Evolutionary conservation across 1,284 basidiomycete species (phyloP).

Genomic region (Boletellus deceptivus): DNA sequence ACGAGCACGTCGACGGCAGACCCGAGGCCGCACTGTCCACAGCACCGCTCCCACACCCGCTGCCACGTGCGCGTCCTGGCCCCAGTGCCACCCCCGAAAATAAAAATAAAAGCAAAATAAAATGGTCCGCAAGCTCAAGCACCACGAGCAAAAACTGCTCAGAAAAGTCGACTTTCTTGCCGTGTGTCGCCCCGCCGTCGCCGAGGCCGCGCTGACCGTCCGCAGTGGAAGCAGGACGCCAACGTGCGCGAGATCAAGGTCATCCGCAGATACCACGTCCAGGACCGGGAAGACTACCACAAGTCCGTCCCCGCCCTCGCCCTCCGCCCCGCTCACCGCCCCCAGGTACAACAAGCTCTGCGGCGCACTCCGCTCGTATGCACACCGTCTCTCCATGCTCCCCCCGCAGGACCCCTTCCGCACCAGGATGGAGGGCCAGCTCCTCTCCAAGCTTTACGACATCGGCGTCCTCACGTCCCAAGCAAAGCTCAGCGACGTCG

Average conservation of each 20-base stretch:
- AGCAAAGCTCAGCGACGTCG: conserved; percentile 87
- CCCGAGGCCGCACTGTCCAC: conserved; percentile 18
- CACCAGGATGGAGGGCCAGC: conserved; percentile 77
- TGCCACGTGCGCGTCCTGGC: conserved; percentile 26
- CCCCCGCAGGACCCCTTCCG: conserved; percentile 92
- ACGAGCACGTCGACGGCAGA: conserved; percentile 34
- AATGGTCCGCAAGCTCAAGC: conserved; percentile 90
- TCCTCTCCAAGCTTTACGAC: conserved; percentile 96
- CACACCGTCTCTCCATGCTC: conserved; percentile 85
- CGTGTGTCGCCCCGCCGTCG: conserved; percentile 46
- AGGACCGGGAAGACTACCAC: conserved; percentile 94
- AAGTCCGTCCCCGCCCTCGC: conserved; percentile 52
- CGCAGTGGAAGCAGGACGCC: conserved; percentile 95
- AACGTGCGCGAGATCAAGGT: conserved; percentile 91
- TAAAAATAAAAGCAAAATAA: too few relatives aligned
- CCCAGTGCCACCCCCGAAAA: not conserved
- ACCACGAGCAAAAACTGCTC: conserved; percentile 91
- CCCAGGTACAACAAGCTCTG: conserved; percentile 93
- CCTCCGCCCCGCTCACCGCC: conserved; percentile 5
- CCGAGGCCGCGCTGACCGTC: not conserved
- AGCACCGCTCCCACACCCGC: conserved; percentile 28
- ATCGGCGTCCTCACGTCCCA: conserved; percentile 85
- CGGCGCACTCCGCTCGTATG: conserved; percentile 82
- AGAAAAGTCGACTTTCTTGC: conserved; percentile 95
- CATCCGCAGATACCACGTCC: conserved; percentile 94